Evolutionary conservation across 2,329 filamentous ascomycete species (phyloP).

Genomic region (Hymenoscyphus linearis): DNA sequence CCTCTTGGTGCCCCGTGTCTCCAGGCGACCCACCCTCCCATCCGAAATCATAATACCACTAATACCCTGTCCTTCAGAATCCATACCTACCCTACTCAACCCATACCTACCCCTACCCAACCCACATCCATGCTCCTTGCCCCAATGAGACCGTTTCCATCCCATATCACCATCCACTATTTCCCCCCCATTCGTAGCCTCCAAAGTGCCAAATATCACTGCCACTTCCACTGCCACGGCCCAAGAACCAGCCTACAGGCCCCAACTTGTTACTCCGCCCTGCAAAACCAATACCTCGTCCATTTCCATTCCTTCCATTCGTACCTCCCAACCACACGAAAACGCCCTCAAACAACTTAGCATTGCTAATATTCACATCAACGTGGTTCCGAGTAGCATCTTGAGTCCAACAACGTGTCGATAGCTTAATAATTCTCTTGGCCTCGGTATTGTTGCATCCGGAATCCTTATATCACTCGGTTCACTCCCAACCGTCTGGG

Average conservation of each 20-base stretch:
- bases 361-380: not conserved
- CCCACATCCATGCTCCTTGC: too few species aligned
- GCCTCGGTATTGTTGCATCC: not conserved
- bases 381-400: not conserved
- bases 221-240: not conserved
- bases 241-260: conserved; percentile 2
- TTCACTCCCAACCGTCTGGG: not conserved
- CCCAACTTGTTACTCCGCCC: not conserved
- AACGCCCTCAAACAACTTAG: not conserved
- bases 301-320: not conserved
- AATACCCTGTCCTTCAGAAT: not conserved
- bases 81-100: too few species aligned
- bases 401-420: not conserved
- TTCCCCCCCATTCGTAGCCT: too few species aligned
- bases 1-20: not conserved
- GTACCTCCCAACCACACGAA: not conserved
- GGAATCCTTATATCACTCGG: not conserved
- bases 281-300: not conserved
- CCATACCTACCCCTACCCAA: too few species aligned
- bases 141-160: too few species aligned
- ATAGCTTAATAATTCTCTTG: not conserved
- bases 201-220: too few species aligned
- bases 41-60: not conserved
- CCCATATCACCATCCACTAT: too few species aligned
- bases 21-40: not conserved